Evolutionary conservation across 495 filamentous ascomycete genomes (phyloP).

Genomic region (Penicillium pancosmium): DNA sequence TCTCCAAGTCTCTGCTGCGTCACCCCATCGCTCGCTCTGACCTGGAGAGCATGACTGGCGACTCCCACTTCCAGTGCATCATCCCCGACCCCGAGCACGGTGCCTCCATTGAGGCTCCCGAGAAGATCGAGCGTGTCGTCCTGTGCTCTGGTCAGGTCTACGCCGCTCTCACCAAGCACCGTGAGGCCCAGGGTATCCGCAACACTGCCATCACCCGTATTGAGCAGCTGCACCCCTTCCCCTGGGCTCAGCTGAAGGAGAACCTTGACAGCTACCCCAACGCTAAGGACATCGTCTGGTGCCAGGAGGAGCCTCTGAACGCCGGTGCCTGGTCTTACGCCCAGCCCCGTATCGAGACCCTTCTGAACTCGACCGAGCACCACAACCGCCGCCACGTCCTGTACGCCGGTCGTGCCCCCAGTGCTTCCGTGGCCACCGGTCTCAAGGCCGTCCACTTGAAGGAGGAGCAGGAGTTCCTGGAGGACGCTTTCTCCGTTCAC

Average conservation of each 20-base stretch:
- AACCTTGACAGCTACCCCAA: conserved; percentile 97
- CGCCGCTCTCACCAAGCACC: conserved; percentile 86
- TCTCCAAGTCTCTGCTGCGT: conserved; percentile 91
- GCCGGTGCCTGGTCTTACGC: conserved; percentile 94
- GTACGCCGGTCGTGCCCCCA: conserved; percentile 92
- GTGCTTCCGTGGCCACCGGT: conserved; percentile 90
- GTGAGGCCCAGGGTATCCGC: conserved; percentile 77
- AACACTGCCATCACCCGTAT: conserved; percentile 92
- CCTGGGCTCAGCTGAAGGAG: conserved; percentile 92
- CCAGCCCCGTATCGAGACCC: conserved; percentile 93
- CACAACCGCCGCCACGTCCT: conserved; percentile 94
- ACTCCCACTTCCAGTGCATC: conserved; percentile 95
- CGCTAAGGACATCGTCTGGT: conserved; percentile 94
- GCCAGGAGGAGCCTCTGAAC: conserved; percentile 96
- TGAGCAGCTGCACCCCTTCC: conserved; percentile 98
- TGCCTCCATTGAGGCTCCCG: conserved; percentile 69
- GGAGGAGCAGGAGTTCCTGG: conserved; percentile 89
- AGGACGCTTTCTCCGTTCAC: conserved; percentile 69
- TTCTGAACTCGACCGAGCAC: conserved; percentile 86
- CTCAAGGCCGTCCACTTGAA: conserved; percentile 85
- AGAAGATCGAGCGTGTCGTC: conserved; percentile 91
- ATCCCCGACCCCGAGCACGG: conserved; percentile 85
- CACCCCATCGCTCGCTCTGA: conserved; percentile 88
- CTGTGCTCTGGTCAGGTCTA: conserved; percentile 96
- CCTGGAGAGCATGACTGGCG: conserved; percentile 85